Percentiles rank a stretch among this genome's conserved stretches.
Conservation (phyloP, 176 grass and related monocot species). For the Cenchrus americanus region DNA sequence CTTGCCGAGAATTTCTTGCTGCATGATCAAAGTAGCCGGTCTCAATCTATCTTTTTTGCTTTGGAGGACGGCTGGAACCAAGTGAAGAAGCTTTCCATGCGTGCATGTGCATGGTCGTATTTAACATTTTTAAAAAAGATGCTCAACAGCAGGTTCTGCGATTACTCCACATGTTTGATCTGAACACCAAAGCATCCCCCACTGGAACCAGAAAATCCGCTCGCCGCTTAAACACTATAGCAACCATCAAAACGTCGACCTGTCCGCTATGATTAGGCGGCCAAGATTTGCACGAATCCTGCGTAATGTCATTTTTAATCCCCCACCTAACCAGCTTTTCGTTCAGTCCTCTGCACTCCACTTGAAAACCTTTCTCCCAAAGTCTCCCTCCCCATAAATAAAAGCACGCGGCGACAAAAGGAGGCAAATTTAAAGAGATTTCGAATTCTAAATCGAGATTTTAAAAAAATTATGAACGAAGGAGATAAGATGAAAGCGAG, state of each 20-base stretch:
- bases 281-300: constrained; percentile 43
- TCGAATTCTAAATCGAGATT: neutral
- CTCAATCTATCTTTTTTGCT: neutral
- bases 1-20: neutral
- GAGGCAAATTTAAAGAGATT: neutral
- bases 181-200: neutral
- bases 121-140: neutral
- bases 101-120: neutral
- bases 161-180: constrained; percentile 1
- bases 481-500: constrained; percentile 27
- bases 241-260: constrained; percentile 32
- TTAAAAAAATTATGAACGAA: neutral
- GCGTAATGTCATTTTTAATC: constrained; percentile 42
- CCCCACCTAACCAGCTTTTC: constrained; percentile 37
- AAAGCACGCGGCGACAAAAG: neutral
- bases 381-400: constrained; percentile 35
- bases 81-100: neutral
- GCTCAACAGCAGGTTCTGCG: neutral
- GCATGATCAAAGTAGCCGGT: neutral
- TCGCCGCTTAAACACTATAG: neutral
- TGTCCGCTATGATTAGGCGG: constrained; percentile 51
- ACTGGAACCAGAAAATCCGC: neutral
- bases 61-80: neutral
- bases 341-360: constrained; percentile 14
- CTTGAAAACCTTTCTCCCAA: constrained; percentile 6